Base-by-base conservation (phyloP, 176 grass and related monocot species). In the Cenchrus purpureus region DNA sequence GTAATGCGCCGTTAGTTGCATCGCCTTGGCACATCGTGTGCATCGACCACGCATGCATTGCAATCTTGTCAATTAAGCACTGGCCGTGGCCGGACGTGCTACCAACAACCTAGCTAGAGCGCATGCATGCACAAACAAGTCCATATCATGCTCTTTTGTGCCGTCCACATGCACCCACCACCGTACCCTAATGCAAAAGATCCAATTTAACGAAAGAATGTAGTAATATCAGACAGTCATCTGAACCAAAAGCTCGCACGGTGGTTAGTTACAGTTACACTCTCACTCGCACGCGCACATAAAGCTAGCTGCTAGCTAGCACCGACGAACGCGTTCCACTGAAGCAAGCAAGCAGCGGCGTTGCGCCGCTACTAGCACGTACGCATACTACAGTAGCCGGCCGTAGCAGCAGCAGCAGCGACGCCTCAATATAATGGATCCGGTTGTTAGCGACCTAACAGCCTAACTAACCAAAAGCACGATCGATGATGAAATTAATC, bases 401-500 rank as follows among this genome's bases (percentile, higher is more conserved):
- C 34, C 7, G 7, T 45, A 52, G 15, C 1, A 70, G 42, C 19
- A 46, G 67, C 9, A 10, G 50, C 8, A 29, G 72, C 16, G 3
- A 1, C 8, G 14, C 31, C 73, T 57, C 32, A 56, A 76, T 8
- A 7, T 45, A 8, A 45, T 73, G 52, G 52, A 76, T 57, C 17
- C 54, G 74, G 74, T 59, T 59, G 74, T 76, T 76, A 76, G 54
- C 19, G 54, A 76, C 52, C 53, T 59, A 43, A 76, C 74, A 20
- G 5, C 52, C 53, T n/a, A 76, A 76, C 74, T 43, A 76, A 57
- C 74, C 54, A 61, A 25, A 25, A 25, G 25, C 25, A 61, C 1
- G 2, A 34, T 2, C 34, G 51, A 55, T 55, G 15, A 11, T 55
- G 0, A 4, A 74, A 34, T 74, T 55, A 75, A 67, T 67, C 31